Evolutionary conservation across 2,329 filamentous ascomycete genomes (phyloP), one percentile per base, ranked within the genome.

Genomic region (Colletotrichum siamense): DNA sequence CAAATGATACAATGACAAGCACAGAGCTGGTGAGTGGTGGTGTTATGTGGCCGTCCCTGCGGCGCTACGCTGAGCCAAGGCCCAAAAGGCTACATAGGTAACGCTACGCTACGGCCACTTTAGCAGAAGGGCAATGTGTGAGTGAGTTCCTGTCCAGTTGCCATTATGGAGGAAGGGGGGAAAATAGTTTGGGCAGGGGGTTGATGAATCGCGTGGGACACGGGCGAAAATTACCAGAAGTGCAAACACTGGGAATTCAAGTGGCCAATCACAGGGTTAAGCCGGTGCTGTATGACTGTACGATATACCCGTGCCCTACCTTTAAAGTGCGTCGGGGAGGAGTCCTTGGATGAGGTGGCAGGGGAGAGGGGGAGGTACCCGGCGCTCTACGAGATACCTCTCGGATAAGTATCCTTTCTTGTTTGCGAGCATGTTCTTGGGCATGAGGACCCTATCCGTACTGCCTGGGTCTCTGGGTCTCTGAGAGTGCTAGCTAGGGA

Each of bases 161-260:
- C 34, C 55, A 69, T 59, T 69, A 22, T 44, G 32, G 44, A 57
- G n/a, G 49, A 69, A 62, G 34, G 67, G 67, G 59, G 57, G 26
- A 16, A 49, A 69, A 64, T 49, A 65, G 44, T 74, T 49, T 30
- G 55, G 55, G 63, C 63, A 24, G 63, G 55, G 69, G 69, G 36
- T 36, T 49, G 52, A 39, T 44, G 39, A 69, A 32, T 57, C 44
- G 70, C 28, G 59, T 49, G 63, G 63, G 63, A 69, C 63, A 26
- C 63, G 69, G 74, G 74, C 74, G 70, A 76, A 44, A 65, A 73
- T 73, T 73, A 15, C 70, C 73, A 44, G 61, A 75, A 73, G 24
- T n/a, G 64, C 55, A 69, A 44, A 62, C 55, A 69, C 16, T 24
- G 18, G 44, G 32, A 61, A 34, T 10, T 62, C 68, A 70, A 63